Evolutionary conservation across 768 basidiomycete species (phyloP).

Genomic region (Suillus cothurnatus): DNA sequence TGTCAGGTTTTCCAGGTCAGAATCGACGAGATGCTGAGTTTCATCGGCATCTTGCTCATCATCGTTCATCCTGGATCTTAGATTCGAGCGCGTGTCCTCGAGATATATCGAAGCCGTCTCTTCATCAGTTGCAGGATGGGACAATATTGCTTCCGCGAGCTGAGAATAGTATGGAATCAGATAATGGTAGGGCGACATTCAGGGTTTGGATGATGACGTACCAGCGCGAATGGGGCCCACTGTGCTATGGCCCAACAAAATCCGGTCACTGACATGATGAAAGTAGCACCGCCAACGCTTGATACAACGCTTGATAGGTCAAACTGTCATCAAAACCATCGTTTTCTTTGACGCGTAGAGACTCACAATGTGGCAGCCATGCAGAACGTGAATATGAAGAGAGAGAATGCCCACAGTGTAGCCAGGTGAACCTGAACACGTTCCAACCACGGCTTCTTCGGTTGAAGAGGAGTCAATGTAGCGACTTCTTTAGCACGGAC

Average conservation of each 20-base stretch:
- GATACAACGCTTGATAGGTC: constrained; percentile 59
- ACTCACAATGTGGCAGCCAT: constrained; percentile 88
- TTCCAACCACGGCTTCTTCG: constrained; percentile 36
- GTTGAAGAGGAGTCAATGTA: constrained; percentile 19
- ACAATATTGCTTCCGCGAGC: constrained; percentile 87
- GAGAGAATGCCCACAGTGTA: constrained; percentile 77
- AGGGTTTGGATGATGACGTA: constrained; percentile 38
- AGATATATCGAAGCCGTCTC: constrained; percentile 21
- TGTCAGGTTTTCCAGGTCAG: constrained; percentile 21
- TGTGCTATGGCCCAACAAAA: constrained; percentile 92
- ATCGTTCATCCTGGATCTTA: constrained; percentile 10
- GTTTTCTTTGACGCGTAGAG: constrained; percentile 11
- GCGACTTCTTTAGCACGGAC: constrained; percentile 18
- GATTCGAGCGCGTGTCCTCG: constrained; percentile 36
- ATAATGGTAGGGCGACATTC: constrained; percentile 15
- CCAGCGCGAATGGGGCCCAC: constrained; percentile 93
- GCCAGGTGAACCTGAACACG: constrained; percentile 61
- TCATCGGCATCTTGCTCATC: constrained; percentile 33
- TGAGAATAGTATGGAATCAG: constrained; percentile 31
- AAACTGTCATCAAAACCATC: constrained; percentile 6
- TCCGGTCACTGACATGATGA: constrained; percentile 77
- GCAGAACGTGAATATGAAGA: constrained; percentile 69
- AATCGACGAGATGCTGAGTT: constrained; percentile 23
- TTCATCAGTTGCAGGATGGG: constrained; percentile 49
- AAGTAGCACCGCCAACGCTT: constrained; percentile 68